A percentile compares a stretch with the other conserved stretches of the same genome.
Conservation (phyloP, 1,139 yeast species). For the Meyerozyma carpophila region DNA sequence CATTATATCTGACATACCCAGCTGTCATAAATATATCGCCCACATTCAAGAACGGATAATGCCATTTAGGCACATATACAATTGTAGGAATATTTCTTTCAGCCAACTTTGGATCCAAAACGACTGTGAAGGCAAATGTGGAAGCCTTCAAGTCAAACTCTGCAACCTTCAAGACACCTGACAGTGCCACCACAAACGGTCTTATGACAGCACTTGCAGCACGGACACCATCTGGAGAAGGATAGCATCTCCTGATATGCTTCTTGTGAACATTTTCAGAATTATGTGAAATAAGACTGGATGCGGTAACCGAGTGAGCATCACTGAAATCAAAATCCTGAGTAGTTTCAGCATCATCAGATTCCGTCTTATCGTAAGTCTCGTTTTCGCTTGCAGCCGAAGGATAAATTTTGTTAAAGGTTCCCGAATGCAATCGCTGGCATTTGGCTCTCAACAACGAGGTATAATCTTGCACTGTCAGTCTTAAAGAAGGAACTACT, state of each 20-base stretch:
- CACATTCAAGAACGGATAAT: conserved; percentile 47
- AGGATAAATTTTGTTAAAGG: neutral
- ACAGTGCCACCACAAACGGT: conserved; percentile 61
- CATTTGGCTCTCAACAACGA: neutral
- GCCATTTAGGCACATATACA: conserved; percentile 67
- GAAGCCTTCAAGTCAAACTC: conserved; percentile 50
- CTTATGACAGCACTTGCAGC: conserved; percentile 67
- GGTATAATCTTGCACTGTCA: neutral
- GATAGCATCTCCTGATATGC: conserved; percentile 28
- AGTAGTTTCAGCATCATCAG: conserved; percentile 3
- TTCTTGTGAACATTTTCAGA: conserved; percentile 10
- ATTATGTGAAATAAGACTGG: conserved; percentile 13
- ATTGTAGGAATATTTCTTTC: conserved; percentile 38
- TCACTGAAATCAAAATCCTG: conserved; percentile 1
- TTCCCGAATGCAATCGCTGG: neutral
- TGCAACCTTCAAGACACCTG: conserved; percentile 47
- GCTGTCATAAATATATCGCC: conserved; percentile 42
- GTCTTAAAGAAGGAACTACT: neutral
- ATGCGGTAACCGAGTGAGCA: neutral
- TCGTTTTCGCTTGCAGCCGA: neutral
- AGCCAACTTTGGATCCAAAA: conserved; percentile 12
- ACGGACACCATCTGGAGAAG: conserved; percentile 57
- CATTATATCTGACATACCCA: conserved; percentile 53
- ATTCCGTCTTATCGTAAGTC: neutral
- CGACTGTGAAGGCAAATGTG: conserved; percentile 45